Evolutionary conservation across 768 basidiomycete species (phyloP).

Genomic region (Lentinus tigrinus): DNA sequence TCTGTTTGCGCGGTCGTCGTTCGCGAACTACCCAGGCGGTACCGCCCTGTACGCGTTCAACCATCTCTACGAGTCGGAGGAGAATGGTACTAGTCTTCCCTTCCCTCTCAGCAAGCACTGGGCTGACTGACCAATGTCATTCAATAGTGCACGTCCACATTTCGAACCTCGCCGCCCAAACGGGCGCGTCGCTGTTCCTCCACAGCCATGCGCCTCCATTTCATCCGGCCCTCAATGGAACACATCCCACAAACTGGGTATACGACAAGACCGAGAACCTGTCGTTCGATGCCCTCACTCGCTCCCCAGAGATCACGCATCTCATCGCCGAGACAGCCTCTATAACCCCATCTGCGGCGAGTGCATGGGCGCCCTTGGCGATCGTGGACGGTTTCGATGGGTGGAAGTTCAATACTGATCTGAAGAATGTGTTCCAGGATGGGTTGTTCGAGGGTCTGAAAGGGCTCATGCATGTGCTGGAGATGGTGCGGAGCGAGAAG

Average conservation of each 20-base stretch:
- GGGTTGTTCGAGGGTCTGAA: conserved; percentile 10
- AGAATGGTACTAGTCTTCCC: conserved; percentile 29
- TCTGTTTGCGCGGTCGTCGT: conserved; percentile 57
- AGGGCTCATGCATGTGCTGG: conserved; percentile 9
- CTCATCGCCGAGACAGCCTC: conserved; percentile 51
- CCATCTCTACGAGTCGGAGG: conserved; percentile 36
- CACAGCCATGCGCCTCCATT: conserved; percentile 65
- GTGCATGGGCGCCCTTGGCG: conserved; percentile 43
- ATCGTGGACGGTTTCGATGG: conserved; percentile 45
- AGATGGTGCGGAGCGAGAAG: conserved; percentile 22
- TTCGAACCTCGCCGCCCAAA: conserved; percentile 83
- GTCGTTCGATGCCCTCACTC: conserved; percentile 39
- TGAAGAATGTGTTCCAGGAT: background rate
- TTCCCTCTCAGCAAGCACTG: background rate
- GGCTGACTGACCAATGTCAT: background rate
- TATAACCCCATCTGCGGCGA: background rate
- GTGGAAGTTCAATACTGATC: conserved; percentile 31
- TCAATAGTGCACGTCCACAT: conserved; percentile 68
- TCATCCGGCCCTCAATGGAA: conserved; percentile 20
- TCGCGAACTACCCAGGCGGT: conserved; percentile 89
- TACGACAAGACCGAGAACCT: conserved; percentile 85
- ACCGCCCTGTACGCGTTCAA: conserved; percentile 67
- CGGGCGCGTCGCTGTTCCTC: conserved; percentile 86
- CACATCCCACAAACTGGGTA: conserved; percentile 43
- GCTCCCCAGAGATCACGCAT: conserved; percentile 51